Base-by-base conservation (phyloP, 495 filamentous ascomycete species). In the Massariosphaeria phaeospora region DNA sequence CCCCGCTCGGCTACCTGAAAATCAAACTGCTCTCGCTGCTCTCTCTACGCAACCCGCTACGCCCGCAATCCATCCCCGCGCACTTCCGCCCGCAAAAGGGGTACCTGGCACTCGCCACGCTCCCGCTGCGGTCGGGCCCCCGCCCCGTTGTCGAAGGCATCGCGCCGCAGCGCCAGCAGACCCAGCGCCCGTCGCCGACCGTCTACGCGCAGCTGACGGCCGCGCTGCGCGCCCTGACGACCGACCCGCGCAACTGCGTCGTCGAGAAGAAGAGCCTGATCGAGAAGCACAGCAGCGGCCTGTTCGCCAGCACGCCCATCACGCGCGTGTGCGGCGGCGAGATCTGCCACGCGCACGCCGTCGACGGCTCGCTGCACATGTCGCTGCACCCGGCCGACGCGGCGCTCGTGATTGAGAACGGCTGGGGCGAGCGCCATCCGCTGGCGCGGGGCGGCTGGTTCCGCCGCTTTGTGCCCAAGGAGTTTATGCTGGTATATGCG, bases 371-470 rank as follows among this genome's bases (percentile, higher is more conserved):
- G 6, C 71, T 90, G 73, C 90, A 96, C 69, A 63, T 91, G 60
- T 81, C 79, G 12, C 71, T 95, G 20, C 81, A 90, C 50, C 87
- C 88, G 1, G 80, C 84, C 24, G 90, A 96, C 68, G 86, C 85
- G 38, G 81, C 76, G 65, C 76, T 83, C 59, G 75, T 95, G 17
- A 71, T 95, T 29, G 82, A 89, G 52, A 81, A 80, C 36, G 86
- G 89, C 17, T 95, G 88, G 89, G 90, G 86, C n/a, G 80, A 95
- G 69, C 75, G 89, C n/a, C 89, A 95, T 69, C 86, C 86, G 1
- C 75, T 95, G 55, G 82, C 86, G 2, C 81, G 82, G 54, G 79
- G 75, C 21, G 76, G 76, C 9, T 72, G 69, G 68, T 72, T 74
- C 58, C 64, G 73, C 52, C 62, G 73, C 50, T 87, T 78, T 58